These are phyloP conservation scores for Pulveroboletus ravenelii DNA, from an alignment of 768 basidiomycete species.

Conservation along the genomic window DNA sequence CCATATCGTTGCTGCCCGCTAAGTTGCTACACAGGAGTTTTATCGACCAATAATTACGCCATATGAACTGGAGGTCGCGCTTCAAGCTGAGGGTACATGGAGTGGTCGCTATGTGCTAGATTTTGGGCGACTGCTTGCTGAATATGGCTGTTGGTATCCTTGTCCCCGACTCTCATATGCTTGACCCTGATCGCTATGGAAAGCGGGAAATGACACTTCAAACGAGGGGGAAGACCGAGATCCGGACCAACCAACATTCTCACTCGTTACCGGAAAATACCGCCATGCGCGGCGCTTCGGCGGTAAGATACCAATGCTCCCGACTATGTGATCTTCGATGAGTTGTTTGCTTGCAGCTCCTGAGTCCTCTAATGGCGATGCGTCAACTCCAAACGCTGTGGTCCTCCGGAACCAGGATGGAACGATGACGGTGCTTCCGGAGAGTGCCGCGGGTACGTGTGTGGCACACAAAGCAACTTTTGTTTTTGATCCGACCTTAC, in stretches of 20 bases:
- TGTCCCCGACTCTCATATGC: not conserved
- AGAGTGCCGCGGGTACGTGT: slow-evolving; percentile 62
- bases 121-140: slow-evolving; percentile 55
- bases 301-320: slow-evolving; percentile 17
- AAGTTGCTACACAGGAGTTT: slow-evolving; percentile 62
- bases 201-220: slow-evolving; percentile 2
- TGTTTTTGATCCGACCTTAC: slow-evolving; percentile 2
- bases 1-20: not conserved
- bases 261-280: slow-evolving; percentile 81
- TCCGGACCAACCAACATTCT: slow-evolving; percentile 75
- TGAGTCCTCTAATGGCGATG: slow-evolving; percentile 14
- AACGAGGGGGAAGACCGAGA: slow-evolving; percentile 44
- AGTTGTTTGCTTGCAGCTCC: slow-evolving; percentile 1
- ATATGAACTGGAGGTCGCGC: slow-evolving; percentile 80
- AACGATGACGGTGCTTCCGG: slow-evolving; percentile 47
- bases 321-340: not conserved
- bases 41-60: slow-evolving; percentile 89
- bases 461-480: slow-evolving; percentile 15
- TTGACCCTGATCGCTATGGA: not conserved
- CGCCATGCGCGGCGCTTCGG: slow-evolving; percentile 71
- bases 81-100: slow-evolving; percentile 68
- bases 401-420: slow-evolving; percentile 62
- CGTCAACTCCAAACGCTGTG: slow-evolving; percentile 38
- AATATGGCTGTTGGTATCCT: slow-evolving; percentile 20
- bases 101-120: slow-evolving; percentile 76